phyloP scores from a whole-genome alignment of 495 filamentous ascomycete genomes.

The Penicillium macrosclerotiorum region DNA sequence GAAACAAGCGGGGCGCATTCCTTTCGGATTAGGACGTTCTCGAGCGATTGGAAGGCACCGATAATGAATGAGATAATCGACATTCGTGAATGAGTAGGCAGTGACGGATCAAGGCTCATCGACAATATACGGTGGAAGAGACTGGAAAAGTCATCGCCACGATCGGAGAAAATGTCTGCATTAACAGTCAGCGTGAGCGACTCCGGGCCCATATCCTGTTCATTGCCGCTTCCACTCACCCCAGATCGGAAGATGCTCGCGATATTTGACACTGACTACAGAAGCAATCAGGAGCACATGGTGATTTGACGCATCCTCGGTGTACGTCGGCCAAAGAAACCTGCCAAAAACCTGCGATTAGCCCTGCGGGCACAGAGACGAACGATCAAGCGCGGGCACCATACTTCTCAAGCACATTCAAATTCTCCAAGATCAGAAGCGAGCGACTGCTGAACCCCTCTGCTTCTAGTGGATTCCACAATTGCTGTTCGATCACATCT shows the following conservation, averaged over 20 bases:
- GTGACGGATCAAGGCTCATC: constrained; percentile 78
- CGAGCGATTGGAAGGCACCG: constrained; percentile 88
- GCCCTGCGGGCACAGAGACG: constrained; percentile 11
- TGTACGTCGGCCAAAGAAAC: constrained; percentile 92
- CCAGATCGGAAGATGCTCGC: constrained; percentile 88
- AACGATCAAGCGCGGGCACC: constrained; percentile 10
- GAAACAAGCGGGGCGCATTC: constrained; percentile 95
- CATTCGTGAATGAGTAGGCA: constrained; percentile 67
- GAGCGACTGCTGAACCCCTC: constrained; percentile 73
- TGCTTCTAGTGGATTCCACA: constrained; percentile 87
- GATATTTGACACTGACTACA: constrained; percentile 82
- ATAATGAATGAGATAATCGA: constrained; percentile 85
- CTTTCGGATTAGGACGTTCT: constrained; percentile 84
- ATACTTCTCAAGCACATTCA: constrained; percentile 87
- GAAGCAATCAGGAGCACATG: constrained; percentile 83
- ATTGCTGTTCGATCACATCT: constrained; percentile 79
- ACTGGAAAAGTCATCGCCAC: constrained; percentile 78
- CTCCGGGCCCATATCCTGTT: background rate
- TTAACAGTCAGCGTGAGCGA: constrained; percentile 13
- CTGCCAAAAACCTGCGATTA: constrained; percentile 46
- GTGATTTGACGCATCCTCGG: constrained; percentile 83
- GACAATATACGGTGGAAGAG: constrained; percentile 89
- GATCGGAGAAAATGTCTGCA: constrained; percentile 70
- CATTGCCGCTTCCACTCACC: constrained; percentile 42
- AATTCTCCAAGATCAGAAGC: constrained; percentile 79